phyloP scores from a whole-genome alignment of 2,329 filamentous ascomycete genomes.

The Curvularia verruculosa region DNA sequence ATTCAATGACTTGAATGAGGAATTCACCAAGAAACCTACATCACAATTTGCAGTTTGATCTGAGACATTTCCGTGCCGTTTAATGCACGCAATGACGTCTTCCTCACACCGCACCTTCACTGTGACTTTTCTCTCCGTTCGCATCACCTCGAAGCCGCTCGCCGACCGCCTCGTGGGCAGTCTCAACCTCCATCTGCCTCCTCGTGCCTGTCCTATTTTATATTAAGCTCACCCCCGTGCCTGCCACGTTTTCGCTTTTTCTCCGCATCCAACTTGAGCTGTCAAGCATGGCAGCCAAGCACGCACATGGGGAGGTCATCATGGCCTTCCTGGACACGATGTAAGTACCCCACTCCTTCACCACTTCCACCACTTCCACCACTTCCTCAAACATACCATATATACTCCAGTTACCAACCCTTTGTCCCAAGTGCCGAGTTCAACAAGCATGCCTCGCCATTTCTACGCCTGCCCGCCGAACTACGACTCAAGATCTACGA shows the following conservation, averaged over 20 bases:
- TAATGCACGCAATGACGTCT: neutral
- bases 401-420: neutral
- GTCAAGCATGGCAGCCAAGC: no score
- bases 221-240: no score
- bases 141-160: neutral
- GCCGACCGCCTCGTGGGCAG: constrained; percentile 1
- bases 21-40: no score
- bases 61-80: neutral
- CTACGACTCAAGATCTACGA: constrained; percentile 15
- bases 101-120: neutral
- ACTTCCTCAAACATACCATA: no score
- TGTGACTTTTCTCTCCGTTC: neutral
- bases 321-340: no score
- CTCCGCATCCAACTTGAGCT: no score
- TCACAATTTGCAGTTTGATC: neutral
- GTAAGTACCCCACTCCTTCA: no score
- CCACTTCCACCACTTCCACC: no score
- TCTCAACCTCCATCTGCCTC: neutral
- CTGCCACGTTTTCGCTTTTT: no score
- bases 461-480: constrained; percentile 17
- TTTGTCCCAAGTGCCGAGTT: neutral
- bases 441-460: constrained; percentile 10
- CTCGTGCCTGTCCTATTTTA: no score
- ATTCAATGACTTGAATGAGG: neutral
- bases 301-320: no score